Evolutionary conservation across 2,329 filamentous ascomycete species (phyloP).

Genomic region (Verticillium albo-atrum): DNA sequence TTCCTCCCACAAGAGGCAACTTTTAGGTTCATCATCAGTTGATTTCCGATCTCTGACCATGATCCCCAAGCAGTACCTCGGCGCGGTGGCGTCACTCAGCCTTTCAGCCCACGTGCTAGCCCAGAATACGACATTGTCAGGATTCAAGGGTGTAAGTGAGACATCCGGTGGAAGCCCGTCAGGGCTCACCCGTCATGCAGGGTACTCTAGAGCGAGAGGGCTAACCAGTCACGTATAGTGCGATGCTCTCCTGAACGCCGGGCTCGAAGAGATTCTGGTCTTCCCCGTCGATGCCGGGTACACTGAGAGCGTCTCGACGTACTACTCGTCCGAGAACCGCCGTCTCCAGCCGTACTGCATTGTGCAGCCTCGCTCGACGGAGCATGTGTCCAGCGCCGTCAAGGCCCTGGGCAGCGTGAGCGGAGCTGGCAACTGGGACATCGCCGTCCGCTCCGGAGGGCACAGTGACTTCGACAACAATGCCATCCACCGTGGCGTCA

Average conservation of each 20-base stretch:
- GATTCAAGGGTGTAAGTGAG: background rate
- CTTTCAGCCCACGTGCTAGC: background rate
- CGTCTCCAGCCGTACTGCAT: constrained; percentile 17
- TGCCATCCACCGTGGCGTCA: constrained; percentile 31
- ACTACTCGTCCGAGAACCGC: constrained; percentile 18
- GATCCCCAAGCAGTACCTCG: background rate
- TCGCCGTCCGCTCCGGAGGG: constrained; percentile 37
- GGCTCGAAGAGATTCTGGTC: constrained; percentile 2
- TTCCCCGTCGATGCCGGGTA: constrained; percentile 3
- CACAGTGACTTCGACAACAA: constrained; percentile 39
- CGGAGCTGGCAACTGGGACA: constrained; percentile 7
- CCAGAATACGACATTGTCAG: background rate
- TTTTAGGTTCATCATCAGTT: background rate
- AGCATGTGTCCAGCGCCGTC: constrained; percentile 14
- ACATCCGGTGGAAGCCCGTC: background rate
- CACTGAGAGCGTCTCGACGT: constrained; percentile 2
- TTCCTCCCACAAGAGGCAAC: background rate
- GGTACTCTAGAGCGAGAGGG: background rate
- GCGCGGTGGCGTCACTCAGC: background rate
- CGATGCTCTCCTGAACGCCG: constrained; percentile 5
- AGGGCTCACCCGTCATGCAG: background rate
- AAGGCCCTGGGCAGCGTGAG: constrained; percentile 5
- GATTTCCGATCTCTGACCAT: background rate
- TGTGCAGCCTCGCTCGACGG: constrained; percentile 14
- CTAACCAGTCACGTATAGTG: background rate